Evolutionary conservation across 257 asterid species (phyloP).

Genomic region (Verbena officinalis): DNA sequence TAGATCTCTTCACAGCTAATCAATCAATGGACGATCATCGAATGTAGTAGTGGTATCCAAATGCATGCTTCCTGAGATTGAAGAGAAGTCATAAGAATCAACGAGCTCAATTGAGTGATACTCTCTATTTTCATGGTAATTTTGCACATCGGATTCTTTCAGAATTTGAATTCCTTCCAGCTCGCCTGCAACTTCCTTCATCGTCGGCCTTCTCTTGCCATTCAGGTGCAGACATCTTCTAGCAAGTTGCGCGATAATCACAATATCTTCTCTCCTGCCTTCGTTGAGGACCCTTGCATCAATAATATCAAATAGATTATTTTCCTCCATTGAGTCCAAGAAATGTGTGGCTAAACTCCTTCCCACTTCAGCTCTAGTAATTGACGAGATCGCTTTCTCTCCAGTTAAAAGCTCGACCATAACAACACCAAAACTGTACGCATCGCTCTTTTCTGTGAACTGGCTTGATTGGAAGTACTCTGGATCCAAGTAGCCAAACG

Average conservation of each 20-base stretch:
- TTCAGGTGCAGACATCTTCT: conserved; percentile 39
- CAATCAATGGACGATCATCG: conserved; percentile 9
- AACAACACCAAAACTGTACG: conserved; percentile 40
- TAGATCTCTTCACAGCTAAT: conserved; percentile 15
- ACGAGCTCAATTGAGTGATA: conserved; percentile 14
- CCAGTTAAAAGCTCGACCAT: conserved; percentile 45
- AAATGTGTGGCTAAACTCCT: conserved; percentile 39
- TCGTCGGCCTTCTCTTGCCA: conserved; percentile 48
- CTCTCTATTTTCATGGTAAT: not conserved
- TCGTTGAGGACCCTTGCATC: conserved; percentile 41
- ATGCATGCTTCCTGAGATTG: conserved; percentile 21
- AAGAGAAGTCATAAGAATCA: conserved; percentile 18
- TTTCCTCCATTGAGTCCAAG: conserved; percentile 36
- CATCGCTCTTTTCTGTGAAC: conserved; percentile 47
- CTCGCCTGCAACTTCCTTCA: conserved; percentile 41
- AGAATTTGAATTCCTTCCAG: conserved; percentile 34
- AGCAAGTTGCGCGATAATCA: conserved; percentile 35
- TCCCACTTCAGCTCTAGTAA: conserved; percentile 27
- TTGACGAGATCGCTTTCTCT: conserved; percentile 37
- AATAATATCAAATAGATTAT: conserved; percentile 33
- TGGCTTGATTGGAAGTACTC: conserved; percentile 44
- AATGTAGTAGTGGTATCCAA: not conserved
- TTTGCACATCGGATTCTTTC: not conserved
- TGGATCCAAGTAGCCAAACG: conserved; percentile 46
- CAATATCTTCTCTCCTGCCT: conserved; percentile 32